Base-by-base conservation (phyloP, 2,329 filamentous ascomycete species). In the Colletotrichum karsti region DNA sequence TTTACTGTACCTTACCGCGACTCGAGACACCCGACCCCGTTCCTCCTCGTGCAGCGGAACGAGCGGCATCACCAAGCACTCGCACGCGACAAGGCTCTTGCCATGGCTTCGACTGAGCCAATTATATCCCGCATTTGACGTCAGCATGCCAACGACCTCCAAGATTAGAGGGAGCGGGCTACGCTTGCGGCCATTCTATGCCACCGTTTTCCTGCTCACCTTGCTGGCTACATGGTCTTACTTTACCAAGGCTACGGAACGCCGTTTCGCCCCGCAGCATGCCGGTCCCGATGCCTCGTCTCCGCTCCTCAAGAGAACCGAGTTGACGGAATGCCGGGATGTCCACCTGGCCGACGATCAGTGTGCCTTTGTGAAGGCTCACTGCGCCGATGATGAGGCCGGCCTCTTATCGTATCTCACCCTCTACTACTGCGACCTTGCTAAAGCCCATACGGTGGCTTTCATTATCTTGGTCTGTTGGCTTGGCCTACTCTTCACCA, bases 401-500 rank as follows among this genome's bases (percentile, higher is more conserved):
- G 95, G 96, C 30, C 88, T 98, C 70, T 83, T 98, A 65, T 92
- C 93, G 26, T 99, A 99, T 80, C 88, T 98, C 51, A 87, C 90
- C 20, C 85, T 98, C 61, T 99, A 97, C 84, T 99, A 97, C 80
- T 99, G 96, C 85, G 83, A 84, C 46, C 84, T 97, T 35, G 84
- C 85, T 61, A 80, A 88, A 60, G 89, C 85, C 13, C 91, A 93
- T 75, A 90, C 92, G 1, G 71, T 97, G 50, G 94, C 93, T n/a
- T 97, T 99, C 75, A 77, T 84, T 22, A 83, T 97, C 44, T 84
- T 99, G 50, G 87, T 93, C 15, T 74, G 91, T 68, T 99, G 96
- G 96, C 88, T 98, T 7, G 92, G 89, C 39, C 83, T 98, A 61
- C 89, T 99, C 7, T 99, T 99, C 81, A 95, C 93, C 73, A 98